A percentile compares a stretch with the other conserved stretches of the same genome.
Evolutionary conservation across 352 stramenopile genomes (phyloP).

Genomic region (Pythium sukuiense): DNA sequence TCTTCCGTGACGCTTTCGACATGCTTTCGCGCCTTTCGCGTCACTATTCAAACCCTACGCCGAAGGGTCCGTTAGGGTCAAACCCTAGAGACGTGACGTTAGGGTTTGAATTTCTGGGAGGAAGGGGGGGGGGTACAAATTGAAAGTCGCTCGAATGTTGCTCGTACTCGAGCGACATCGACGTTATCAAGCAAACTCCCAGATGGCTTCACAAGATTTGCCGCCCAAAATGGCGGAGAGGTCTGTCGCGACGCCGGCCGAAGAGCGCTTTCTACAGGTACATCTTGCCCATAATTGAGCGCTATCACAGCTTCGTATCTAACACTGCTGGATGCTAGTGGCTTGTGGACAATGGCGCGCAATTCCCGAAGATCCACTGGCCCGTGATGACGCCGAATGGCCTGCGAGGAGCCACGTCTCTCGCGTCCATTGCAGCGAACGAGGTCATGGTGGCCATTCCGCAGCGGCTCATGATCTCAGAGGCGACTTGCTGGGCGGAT

Average conservation of each 20-base stretch:
- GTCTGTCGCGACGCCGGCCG: slow-evolving; percentile 18
- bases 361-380: slow-evolving; percentile 80
- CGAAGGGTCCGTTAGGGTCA: background rate
- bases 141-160: slow-evolving; percentile 12
- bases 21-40: slow-evolving; percentile 8
- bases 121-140: background rate
- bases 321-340: slow-evolving; percentile 34
- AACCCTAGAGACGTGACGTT: background rate
- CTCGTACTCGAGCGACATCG: slow-evolving; percentile 5
- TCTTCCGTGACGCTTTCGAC: background rate
- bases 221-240: background rate
- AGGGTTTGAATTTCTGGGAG: slow-evolving; percentile 9
- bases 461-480: slow-evolving; percentile 66
- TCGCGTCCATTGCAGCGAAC: slow-evolving; percentile 42
- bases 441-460: slow-evolving; percentile 79
- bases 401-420: slow-evolving; percentile 61
- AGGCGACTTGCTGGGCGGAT: slow-evolving; percentile 59
- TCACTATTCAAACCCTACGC: slow-evolving; percentile 8
- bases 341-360: slow-evolving; percentile 66
- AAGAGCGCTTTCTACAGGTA: slow-evolving; percentile 56
- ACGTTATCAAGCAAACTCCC: slow-evolving; percentile 17
- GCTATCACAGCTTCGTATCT: background rate
- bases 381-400: slow-evolving; percentile 47
- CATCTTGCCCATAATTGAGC: background rate
- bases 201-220: slow-evolving; percentile 8